Base-by-base conservation (phyloP, 176 grass and related monocot genomes). In the Oryza meyeriana region DNA sequence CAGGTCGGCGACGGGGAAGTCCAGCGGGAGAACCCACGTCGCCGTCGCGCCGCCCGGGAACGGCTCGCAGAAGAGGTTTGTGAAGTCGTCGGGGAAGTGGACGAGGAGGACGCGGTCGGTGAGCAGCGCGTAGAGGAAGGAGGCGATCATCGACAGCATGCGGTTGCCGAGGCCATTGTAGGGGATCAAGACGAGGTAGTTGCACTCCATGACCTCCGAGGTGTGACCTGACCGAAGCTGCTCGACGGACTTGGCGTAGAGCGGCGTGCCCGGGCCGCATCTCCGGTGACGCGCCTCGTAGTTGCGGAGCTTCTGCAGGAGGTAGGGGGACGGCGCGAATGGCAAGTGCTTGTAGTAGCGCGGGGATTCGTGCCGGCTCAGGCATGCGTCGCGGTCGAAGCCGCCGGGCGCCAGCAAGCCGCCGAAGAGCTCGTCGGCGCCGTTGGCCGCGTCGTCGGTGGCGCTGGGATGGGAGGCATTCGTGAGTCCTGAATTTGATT, bases 61-160 rank as follows among this genome's bases (percentile, higher is more conserved):
- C 12, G 90, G 87, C 71, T 89, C 88, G 64, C 81, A 88, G 74
- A 89, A 93, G 28, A 87, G 84, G 26, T 77, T 85, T 24, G 8
- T 12, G 17, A 71, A 69, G 61, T 92, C 90, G 16, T 64, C 18
- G 5, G 84, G 38, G 52, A 35, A 32, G 13, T 29, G 65, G 64
- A 86, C 65, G 13, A 94, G 76, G 18, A 92, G 2, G 62, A 89
- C 79, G 81, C 75, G 85, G 58, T 77, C 69, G n/a, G 84, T 87
- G 30, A 92, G 87, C 16, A 94, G 66, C 25, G 93, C 86, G 71
- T 87, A 94, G 35, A 94, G 68, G 79, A 94, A 94, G 0, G 81
- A 55, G 45, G 77, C 81, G 1, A 38, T 22, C 50, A 95, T 76
- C 36, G 87, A 81, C 35, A 92, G 25, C 72, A 95, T 92, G 30